Conservation (phyloP, 202 grass and related monocot species). For the Elaeis oleifera region DNA sequence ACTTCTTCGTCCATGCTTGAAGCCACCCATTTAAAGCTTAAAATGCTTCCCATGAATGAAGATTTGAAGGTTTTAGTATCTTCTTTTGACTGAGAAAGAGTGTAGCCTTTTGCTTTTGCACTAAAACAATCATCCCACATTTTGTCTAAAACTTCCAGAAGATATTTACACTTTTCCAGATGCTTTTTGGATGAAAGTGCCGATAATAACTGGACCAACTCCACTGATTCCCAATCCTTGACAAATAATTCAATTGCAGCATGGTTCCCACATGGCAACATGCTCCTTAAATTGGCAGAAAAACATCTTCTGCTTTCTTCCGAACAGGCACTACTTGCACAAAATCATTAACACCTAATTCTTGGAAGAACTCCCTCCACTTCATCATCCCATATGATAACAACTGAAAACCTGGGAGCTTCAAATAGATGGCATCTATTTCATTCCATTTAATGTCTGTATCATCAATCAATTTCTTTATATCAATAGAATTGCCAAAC, state of each 20-base stretch:
- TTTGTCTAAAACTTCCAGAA: constrained; percentile 21
- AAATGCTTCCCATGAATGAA: constrained; percentile 15
- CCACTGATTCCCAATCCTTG: constrained; percentile 18
- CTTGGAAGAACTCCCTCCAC: constrained; percentile 26
- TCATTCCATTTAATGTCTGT: constrained; percentile 24
- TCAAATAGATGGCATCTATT: constrained; percentile 24
- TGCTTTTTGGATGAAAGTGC: constrained; percentile 16
- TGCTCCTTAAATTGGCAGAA: too few relatives aligned
- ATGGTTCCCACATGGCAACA: too few relatives aligned
- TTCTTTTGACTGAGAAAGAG: neutral
- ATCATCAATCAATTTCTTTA: constrained; percentile 24
- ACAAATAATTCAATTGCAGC: neutral
- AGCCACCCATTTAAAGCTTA: constrained; percentile 22
- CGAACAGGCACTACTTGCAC: constrained; percentile 13
- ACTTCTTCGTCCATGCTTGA: constrained; percentile 22
- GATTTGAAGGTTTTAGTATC: constrained; percentile 1
- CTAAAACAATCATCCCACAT: constrained; percentile 25
- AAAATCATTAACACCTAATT: constrained; percentile 28
- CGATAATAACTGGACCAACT: constrained; percentile 19
- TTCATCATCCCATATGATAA: constrained; percentile 1
- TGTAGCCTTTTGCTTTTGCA: constrained; percentile 9
- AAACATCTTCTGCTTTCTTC: constrained; percentile 11
- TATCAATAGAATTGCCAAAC: constrained; percentile 21
- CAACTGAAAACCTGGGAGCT: neutral
- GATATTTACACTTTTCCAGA: constrained; percentile 32